Conservation (phyloP, 2,329 filamentous ascomycete genomes). For the Stemphylium vesicarium region DNA sequence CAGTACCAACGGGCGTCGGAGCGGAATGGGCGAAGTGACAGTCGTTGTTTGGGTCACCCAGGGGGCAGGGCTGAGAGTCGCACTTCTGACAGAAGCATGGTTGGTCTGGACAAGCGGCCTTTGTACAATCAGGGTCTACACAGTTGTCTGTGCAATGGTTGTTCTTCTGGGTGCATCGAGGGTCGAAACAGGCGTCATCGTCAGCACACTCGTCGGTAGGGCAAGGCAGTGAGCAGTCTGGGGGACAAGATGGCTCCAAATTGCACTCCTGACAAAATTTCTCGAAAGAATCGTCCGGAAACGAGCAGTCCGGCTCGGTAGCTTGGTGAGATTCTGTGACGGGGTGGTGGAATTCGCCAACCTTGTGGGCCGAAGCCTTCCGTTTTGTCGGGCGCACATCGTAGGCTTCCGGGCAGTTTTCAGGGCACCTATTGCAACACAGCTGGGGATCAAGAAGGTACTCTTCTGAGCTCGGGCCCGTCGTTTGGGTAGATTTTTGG, state of each 20-base stretch:
- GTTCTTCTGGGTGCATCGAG: conserved; percentile 39
- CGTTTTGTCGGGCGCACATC: conserved; percentile 41
- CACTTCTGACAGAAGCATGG: conserved; percentile 47
- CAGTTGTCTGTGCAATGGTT: conserved; percentile 41
- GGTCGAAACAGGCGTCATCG: conserved; percentile 46
- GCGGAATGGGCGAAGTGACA: conserved; percentile 44
- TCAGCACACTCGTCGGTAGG: conserved; percentile 38
- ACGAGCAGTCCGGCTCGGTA: conserved; percentile 37
- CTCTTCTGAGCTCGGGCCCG: conserved; percentile 21
- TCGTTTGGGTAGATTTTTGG: conserved; percentile 16
- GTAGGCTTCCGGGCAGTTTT: conserved; percentile 23
- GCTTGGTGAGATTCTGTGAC: conserved; percentile 17
- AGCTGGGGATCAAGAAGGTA: conserved; percentile 14
- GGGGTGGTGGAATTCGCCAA: conserved; percentile 39
- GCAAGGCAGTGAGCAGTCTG: conserved; percentile 30
- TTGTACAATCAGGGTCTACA: conserved; percentile 45
- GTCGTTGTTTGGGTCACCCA: conserved; percentile 39
- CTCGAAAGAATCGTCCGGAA: conserved; percentile 44
- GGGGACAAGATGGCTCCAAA: conserved; percentile 35
- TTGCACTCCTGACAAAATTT: conserved; percentile 47
- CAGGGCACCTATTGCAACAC: conserved; percentile 40
- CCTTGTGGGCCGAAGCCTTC: conserved; percentile 39
- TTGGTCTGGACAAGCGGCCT: conserved; percentile 36
- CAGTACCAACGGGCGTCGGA: conserved; percentile 37
- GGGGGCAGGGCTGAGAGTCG: conserved; percentile 38